Evolutionary conservation across 306 rosid species (phyloP).

Genomic region (Begonia loranthoides): DNA sequence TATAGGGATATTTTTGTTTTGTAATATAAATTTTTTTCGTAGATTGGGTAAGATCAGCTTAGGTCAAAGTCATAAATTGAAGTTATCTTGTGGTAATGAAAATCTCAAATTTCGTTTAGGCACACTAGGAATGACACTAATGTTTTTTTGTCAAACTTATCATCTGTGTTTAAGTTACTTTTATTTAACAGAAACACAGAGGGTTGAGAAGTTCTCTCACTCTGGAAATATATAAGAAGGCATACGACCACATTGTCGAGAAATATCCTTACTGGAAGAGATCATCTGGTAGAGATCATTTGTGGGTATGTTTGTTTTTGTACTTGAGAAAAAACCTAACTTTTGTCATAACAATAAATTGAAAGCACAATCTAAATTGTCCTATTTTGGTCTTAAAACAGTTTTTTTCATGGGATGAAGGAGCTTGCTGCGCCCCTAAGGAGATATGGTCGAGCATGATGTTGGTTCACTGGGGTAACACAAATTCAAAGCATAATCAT

Average conservation of each 20-base stretch:
- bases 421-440: conserved; percentile 99
- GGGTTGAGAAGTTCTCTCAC: conserved; percentile 95
- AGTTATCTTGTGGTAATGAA: no score
- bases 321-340: no score
- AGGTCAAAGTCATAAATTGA: no score
- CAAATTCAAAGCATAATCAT: conserved; percentile 73
- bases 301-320: conserved; percentile 50
- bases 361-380: conserved; percentile 21
- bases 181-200: conserved; percentile 38
- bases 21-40: no score
- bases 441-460: conserved; percentile 98
- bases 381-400: conserved; percentile 36
- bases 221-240: conserved; percentile 63
- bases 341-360: not conserved
- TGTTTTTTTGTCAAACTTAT: no score
- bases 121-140: no score
- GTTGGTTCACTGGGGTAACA: conserved; percentile 99
- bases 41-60: no score
- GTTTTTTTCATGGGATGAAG: conserved; percentile 99
- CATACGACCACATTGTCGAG: conserved; percentile 58
- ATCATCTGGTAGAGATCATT: conserved; percentile 88
- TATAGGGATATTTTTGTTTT: no score
- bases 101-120: no score
- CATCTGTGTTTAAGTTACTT: no score
- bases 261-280: conserved; percentile 79